Evolutionary conservation across 2,329 filamentous ascomycete genomes (phyloP).

Genomic region (Paraconiothyrium sp.): DNA sequence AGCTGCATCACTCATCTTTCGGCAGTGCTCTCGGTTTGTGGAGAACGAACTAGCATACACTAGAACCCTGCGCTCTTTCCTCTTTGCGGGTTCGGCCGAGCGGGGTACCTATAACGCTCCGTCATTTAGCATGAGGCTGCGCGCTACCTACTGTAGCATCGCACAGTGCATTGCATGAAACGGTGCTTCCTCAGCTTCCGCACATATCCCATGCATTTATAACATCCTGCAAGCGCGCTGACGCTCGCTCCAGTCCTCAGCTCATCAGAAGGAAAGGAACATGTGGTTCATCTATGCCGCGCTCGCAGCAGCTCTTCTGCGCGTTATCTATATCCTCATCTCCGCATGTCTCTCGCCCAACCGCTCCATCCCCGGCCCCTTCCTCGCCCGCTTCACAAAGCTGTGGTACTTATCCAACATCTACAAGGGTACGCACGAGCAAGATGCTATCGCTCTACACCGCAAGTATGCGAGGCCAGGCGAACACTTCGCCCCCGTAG

Average conservation of each 20-base stretch:
- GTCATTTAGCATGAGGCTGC: neutral
- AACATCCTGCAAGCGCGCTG: neutral
- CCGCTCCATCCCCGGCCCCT: conserved; percentile 22
- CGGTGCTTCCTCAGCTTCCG: neutral
- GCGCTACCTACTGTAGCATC: neutral
- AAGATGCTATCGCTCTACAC: conserved; percentile 26
- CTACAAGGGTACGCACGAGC: conserved; percentile 16
- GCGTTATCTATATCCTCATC: conserved; percentile 18
- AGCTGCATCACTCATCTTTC: neutral
- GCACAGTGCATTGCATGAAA: neutral
- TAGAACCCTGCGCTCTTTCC: neutral
- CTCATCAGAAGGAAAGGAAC: neutral
- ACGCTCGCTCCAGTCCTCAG: neutral
- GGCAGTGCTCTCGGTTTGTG: neutral
- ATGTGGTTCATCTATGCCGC: neutral
- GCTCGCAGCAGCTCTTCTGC: neutral
- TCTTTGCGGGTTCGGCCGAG: neutral
- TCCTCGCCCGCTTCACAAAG: conserved; percentile 22
- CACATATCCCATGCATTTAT: neutral
- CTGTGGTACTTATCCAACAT: conserved; percentile 27
- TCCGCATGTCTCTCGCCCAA: conserved; percentile 19
- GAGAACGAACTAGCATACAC: neutral
- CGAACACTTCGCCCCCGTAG: conserved; percentile 13
- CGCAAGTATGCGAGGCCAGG: conserved; percentile 13
- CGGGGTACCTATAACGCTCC: neutral